Conservation (phyloP, 1,284 basidiomycete species). For the Tilletia setariae region DNA sequence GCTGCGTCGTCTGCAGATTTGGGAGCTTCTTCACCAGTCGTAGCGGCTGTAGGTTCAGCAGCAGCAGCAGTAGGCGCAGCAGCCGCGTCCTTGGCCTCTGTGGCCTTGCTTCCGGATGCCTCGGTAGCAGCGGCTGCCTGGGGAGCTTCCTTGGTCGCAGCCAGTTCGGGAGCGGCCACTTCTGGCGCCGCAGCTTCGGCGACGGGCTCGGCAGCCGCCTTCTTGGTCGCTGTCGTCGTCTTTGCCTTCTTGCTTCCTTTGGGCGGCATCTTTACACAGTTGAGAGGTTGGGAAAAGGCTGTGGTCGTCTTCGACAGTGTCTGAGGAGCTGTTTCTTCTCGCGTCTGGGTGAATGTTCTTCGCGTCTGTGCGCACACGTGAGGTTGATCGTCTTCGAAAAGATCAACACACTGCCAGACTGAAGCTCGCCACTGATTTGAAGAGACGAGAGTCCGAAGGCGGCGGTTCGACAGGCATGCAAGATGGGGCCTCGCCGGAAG, state of each 20-base stretch:
- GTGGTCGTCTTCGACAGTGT: too few relatives aligned
- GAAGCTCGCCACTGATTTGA: background rate
- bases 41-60: background rate
- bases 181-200: constrained; percentile 8
- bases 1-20: constrained; percentile 16
- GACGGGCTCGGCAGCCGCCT: constrained; percentile 5
- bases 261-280: background rate
- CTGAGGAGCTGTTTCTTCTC: too few relatives aligned
- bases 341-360: too few relatives aligned
- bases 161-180: background rate
- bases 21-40: background rate
- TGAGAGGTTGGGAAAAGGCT: background rate
- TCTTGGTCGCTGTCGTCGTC: constrained; percentile 1
- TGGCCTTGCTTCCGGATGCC: background rate
- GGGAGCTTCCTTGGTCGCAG: constrained; percentile 13
- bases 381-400: too few relatives aligned
- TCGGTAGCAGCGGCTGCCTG: constrained; percentile 18
- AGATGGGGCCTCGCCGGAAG: too few relatives aligned
- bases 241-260: constrained; percentile 15
- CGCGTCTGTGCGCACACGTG: too few relatives aligned
- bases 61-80: constrained; percentile 16
- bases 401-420: background rate
- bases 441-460: background rate
- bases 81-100: background rate
- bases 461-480: background rate